These are phyloP conservation scores for Mycena sp. DNA, from an alignment of 1,284 basidiomycete genomes.

Conservation along the genomic window DNA sequence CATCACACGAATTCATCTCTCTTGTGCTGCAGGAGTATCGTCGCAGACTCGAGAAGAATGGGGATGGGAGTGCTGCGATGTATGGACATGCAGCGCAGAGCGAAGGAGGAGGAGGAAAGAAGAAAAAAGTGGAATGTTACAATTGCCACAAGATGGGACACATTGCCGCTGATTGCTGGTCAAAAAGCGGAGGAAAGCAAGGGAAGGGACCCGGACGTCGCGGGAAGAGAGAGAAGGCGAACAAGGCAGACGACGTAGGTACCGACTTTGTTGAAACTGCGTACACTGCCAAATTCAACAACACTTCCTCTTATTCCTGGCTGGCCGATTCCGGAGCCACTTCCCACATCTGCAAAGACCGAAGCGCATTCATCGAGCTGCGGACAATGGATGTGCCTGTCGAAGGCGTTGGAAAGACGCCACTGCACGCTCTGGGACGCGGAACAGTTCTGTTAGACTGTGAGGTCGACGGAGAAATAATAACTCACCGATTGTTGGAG, in stretches of 20 bases:
- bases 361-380: not conserved
- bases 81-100: not conserved
- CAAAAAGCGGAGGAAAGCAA: no score
- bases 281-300: no score
- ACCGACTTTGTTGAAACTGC: no score
- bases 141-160: not conserved
- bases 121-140: not conserved
- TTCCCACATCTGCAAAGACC: conserved; percentile 14
- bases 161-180: not conserved
- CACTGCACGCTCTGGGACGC: conserved; percentile 4
- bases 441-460: conserved; percentile 15
- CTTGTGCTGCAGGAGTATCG: not conserved
- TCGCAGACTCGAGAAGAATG: not conserved
- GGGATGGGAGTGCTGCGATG: not conserved
- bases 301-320: conserved; percentile 10
- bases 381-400: not conserved
- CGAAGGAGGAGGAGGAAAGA: not conserved
- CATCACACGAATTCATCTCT: no score
- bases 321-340: conserved; percentile 15
- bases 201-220: no score
- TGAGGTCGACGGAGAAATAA: not conserved
- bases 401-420: conserved; percentile 1
- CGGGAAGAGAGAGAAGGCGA: no score
- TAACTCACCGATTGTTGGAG: conserved; percentile 9
- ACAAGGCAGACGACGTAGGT: no score